A percentile compares a stretch with the other conserved stretches of the same genome.
These are phyloP conservation scores for Avena sativa DNA, from an alignment of 176 grass and related monocot genomes.

Conservation along the genomic window DNA sequence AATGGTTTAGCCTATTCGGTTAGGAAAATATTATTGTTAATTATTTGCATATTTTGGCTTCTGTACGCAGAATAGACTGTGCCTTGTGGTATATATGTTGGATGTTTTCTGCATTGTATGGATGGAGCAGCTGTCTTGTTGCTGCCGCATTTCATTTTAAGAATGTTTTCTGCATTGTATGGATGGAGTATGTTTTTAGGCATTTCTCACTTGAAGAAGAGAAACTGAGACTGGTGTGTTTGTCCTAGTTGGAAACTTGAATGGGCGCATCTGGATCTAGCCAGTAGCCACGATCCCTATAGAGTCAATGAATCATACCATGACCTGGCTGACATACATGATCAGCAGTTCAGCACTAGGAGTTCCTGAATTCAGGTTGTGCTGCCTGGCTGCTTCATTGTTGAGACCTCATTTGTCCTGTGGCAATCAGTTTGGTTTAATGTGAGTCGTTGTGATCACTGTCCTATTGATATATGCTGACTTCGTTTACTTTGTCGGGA, in stretches of 20 bases:
- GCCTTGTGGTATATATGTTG: background rate
- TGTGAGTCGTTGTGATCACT: background rate
- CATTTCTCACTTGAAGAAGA: background rate
- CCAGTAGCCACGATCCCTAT: background rate
- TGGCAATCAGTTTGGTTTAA: background rate
- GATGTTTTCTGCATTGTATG: constrained; percentile 6
- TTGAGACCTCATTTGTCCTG: background rate
- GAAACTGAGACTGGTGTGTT: background rate
- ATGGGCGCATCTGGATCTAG: background rate
- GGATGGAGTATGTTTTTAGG: background rate
- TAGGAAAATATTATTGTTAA: constrained; percentile 3
- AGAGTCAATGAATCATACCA: background rate
- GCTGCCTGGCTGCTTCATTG: background rate
- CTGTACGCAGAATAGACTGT: constrained; percentile 29
- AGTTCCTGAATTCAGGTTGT: background rate
- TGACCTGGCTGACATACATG: background rate
- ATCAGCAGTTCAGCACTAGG: background rate
- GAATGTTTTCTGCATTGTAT: too few species aligned
- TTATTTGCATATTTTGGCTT: constrained; percentile 31
- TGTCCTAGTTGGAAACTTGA: background rate
- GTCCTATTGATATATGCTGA: background rate
- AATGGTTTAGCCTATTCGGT: background rate
- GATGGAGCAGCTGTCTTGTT: background rate
- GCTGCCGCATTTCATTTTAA: background rate
- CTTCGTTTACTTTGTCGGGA: background rate